These are phyloP conservation scores for Colletotrichum sp. DNA, from an alignment of 2,329 filamentous ascomycete species.

Conservation along the genomic window DNA sequence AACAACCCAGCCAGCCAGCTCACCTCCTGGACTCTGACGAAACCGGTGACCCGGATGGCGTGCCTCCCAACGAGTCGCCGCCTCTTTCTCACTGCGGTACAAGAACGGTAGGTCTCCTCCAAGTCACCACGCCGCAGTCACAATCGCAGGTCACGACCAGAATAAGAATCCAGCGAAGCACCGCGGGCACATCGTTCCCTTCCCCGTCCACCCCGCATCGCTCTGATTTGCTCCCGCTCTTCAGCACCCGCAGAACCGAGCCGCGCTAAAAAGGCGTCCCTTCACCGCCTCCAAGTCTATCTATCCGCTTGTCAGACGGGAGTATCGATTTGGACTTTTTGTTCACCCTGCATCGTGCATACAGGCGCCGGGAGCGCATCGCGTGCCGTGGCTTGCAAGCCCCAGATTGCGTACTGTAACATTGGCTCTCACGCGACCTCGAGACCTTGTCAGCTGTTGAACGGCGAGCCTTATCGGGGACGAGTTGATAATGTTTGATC, in stretches of 20 bases:
- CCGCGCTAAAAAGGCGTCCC: not conserved
- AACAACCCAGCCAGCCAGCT: not conserved
- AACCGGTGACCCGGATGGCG: not conserved
- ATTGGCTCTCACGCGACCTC: not conserved
- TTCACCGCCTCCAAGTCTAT: constrained; percentile 5
- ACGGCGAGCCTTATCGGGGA: not conserved
- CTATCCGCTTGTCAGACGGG: not conserved
- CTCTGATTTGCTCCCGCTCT: constrained; percentile 7
- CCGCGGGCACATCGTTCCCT: not conserved
- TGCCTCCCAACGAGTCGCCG: not conserved
- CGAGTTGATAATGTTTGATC: not conserved
- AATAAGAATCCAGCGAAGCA: not conserved
- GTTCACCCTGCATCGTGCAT: constrained; percentile 18
- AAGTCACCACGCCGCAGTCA: not conserved
- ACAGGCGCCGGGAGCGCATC: not conserved
- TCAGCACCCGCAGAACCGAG: constrained; percentile 7
- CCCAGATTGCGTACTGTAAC: not conserved
- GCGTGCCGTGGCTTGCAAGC: not conserved
- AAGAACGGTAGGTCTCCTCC: not conserved
- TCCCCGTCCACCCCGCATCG: not conserved
- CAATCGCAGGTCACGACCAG: not conserved
- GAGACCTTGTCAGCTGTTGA: not conserved
- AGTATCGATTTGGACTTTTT: not conserved
- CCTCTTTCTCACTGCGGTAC: not conserved
- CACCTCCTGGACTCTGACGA: not conserved